Base-by-base conservation (phyloP, 148 eudicot species). In the Diospyros lotus region DNA sequence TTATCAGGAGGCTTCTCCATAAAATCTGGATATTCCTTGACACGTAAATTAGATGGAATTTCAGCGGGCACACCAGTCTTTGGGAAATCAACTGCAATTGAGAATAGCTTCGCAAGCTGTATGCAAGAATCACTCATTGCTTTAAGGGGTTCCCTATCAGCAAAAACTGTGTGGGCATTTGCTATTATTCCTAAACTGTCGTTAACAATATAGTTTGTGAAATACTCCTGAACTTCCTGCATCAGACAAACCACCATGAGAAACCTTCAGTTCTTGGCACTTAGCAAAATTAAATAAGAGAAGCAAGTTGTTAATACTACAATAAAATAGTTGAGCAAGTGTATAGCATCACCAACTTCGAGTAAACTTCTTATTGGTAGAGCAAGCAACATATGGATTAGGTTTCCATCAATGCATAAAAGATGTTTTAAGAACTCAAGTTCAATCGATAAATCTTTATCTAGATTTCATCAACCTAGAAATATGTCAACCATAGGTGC, bases 11-110 rank as follows among this genome's bases (percentile, higher is more conserved):
- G 78, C 80, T 86, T 86, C 45, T 86, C 89, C 89, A 86, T 86
- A 62, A 86, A 86, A 68, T 86, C 89, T 6, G 98, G 98, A 75
- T 79, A 94, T 2, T 78, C 85, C 82, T 84, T 79, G 53, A 83
- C 87, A 8, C 80, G 75, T 53, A 89, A 80, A 28, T 74, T 12
- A 55, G 62, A 65, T 2, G 90, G 92, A 69, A 79, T 85, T 44
- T 70, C 90, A 14, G 92, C 92, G 9, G 92, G 87, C 13, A 86
- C 76, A 0, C 90, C 92, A 5, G 92, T 89, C 82, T 89, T 89
- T 13, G 85, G 83, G 69, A 89, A 89, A 79, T 89, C 92, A 9
- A 89, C 92, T 63, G 92, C 92, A 60, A 81, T 75, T 8, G 92
- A 89, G 44, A 79, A 81, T n/a, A 86, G 82, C 75, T 75, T 64